Evolutionary conservation across 106 monocot genomes (phyloP).

Genomic region (Dioscorea dumetorum): DNA sequence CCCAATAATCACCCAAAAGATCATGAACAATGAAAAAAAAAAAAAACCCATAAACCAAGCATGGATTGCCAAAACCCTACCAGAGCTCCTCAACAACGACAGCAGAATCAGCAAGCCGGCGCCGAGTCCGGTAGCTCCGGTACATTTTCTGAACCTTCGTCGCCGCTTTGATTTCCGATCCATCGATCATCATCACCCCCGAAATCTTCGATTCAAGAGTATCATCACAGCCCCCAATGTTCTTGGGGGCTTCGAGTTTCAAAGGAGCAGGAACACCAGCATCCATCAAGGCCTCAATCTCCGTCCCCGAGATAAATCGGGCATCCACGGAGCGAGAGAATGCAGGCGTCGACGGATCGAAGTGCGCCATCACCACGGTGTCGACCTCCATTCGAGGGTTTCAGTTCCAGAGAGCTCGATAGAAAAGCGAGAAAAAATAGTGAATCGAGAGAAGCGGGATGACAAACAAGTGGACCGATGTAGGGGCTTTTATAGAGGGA

Average conservation of each 20-base stretch:
- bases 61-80: conserved; percentile 11
- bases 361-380: background rate
- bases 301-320: background rate
- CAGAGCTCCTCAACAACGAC: conserved; percentile 85
- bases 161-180: conserved; percentile 22
- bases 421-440: background rate
- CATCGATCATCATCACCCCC: background rate
- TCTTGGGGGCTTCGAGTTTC: background rate
- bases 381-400: background rate
- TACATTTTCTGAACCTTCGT: conserved; percentile 88
- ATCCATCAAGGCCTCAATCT: background rate
- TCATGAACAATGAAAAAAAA: background rate
- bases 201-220: background rate
- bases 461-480: no score
- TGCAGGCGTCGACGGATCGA: background rate
- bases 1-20: no score
- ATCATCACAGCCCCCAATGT: background rate
- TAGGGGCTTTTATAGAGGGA: no score
- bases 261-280: background rate
- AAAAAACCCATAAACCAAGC: background rate
- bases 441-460: no score
- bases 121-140: conserved; percentile 71
- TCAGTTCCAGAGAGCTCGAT: background rate
- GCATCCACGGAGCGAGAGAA: background rate
- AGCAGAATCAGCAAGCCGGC: conserved; percentile 80